Evolutionary conservation across 768 basidiomycete species (phyloP).

Genomic region (Lactifluus subvellereus): DNA sequence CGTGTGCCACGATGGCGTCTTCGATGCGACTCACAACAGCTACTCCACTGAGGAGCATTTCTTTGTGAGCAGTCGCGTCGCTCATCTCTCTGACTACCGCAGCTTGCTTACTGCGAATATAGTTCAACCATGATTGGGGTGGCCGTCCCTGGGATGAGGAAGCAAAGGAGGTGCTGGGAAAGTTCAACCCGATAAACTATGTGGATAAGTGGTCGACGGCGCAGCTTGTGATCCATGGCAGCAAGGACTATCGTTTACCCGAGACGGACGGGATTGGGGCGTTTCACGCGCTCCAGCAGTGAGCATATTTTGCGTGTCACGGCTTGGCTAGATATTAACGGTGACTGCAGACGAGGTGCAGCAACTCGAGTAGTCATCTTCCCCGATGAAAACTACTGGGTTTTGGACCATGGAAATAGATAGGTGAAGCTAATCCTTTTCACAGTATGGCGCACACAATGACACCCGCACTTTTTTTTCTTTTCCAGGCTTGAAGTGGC

Average conservation of each 20-base stretch:
- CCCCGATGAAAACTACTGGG: slow-evolving; percentile 90
- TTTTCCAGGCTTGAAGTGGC: slow-evolving; percentile 50
- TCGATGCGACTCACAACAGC: slow-evolving; percentile 74
- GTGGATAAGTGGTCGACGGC: slow-evolving; percentile 85
- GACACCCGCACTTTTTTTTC: background rate
- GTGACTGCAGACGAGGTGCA: slow-evolving; percentile 48
- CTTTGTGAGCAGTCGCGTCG: slow-evolving; percentile 54
- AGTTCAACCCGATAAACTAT: slow-evolving; percentile 77
- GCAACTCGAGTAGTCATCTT: slow-evolving; percentile 77
- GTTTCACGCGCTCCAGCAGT: slow-evolving; percentile 85
- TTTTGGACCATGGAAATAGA: slow-evolving; percentile 67
- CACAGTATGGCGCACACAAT: background rate
- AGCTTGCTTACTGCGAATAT: background rate
- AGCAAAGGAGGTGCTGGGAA: slow-evolving; percentile 47
- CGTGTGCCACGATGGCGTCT: slow-evolving; percentile 90
- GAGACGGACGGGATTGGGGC: slow-evolving; percentile 80
- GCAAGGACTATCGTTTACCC: slow-evolving; percentile 83
- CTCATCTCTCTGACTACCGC: background rate
- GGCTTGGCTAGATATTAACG: background rate
- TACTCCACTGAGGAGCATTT: slow-evolving; percentile 77
- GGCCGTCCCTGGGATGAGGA: slow-evolving; percentile 72
- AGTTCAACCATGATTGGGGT: slow-evolving; percentile 88
- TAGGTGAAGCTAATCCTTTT: slow-evolving; percentile 38
- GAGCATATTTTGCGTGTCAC: slow-evolving; percentile 30
- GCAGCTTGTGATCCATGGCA: slow-evolving; percentile 77